Evolutionary conservation across 148 eudicot species (phyloP).

Genomic region (Drosera capensis): DNA sequence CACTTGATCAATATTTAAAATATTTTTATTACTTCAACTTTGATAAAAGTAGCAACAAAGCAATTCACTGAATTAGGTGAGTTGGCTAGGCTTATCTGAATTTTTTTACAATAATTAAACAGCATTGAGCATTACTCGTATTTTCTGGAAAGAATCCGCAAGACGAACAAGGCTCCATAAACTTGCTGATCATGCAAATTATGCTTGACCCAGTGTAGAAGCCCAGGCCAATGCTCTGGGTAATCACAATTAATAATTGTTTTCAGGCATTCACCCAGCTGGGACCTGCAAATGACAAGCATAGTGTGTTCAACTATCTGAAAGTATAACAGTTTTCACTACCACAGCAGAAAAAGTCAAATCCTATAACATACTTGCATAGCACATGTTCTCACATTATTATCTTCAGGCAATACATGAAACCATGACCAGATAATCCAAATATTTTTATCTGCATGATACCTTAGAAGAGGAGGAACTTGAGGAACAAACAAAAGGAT

Average conservation of each 20-base stretch:
- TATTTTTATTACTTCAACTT: too few species aligned
- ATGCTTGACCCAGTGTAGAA: constrained; percentile 90
- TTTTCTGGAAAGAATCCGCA: constrained; percentile 91
- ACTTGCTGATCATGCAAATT: constrained; percentile 89
- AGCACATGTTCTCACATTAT: too few species aligned
- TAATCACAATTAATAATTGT: constrained; percentile 87
- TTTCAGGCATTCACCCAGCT: constrained; percentile 94
- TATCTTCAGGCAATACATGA: too few species aligned
- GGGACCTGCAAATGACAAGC: constrained; percentile 36
- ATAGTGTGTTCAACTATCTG: background rate
- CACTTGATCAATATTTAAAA: too few species aligned
- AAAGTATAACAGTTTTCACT: background rate
- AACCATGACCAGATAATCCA: background rate
- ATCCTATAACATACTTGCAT: background rate
- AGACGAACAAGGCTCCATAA: constrained; percentile 88
- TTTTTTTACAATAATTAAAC: background rate
- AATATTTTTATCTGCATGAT: background rate
- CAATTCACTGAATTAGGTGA: too few species aligned
- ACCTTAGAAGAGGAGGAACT: constrained; percentile 81
- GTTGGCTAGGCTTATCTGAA: too few species aligned
- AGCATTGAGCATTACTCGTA: constrained; percentile 45
- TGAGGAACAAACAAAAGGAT: constrained; percentile 68
- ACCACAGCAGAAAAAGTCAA: background rate
- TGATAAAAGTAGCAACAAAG: too few species aligned
- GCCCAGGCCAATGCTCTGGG: constrained; percentile 97